These are phyloP conservation scores for Neofusicoccum laricinum DNA, from an alignment of 2,329 filamentous ascomycete species.

Conservation along the genomic window DNA sequence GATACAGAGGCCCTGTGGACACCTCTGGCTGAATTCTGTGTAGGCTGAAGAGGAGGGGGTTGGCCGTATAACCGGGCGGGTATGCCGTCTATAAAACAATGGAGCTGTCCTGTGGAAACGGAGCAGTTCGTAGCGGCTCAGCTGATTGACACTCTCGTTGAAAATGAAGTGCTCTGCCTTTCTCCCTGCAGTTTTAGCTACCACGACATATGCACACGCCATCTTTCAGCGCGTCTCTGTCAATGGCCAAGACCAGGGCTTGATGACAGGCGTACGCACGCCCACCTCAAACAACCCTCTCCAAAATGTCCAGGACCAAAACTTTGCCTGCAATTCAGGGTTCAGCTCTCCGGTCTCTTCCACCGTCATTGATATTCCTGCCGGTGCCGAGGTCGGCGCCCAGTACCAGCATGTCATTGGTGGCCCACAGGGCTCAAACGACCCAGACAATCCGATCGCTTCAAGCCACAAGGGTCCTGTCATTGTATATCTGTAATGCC, in stretches of 20 bases:
- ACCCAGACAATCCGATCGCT: constrained; percentile 51
- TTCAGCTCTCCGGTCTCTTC: constrained; percentile 34
- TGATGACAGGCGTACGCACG: constrained; percentile 50
- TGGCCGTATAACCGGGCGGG: neutral
- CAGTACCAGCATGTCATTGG: constrained; percentile 56
- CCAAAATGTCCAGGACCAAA: constrained; percentile 45
- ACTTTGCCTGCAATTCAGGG: constrained; percentile 49
- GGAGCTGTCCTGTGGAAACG: neutral
- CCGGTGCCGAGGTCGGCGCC: constrained; percentile 52
- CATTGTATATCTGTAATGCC: constrained; percentile 34
- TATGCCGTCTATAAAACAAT: neutral
- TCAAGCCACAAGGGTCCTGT: constrained; percentile 46
- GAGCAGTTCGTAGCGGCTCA: neutral
- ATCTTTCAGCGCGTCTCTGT: constrained; percentile 50
- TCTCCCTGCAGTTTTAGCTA: constrained; percentile 23
- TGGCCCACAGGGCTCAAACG: constrained; percentile 47
- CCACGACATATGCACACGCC: constrained; percentile 37
- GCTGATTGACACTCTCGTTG: neutral
- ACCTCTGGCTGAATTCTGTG: neutral
- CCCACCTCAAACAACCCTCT: constrained; percentile 52
- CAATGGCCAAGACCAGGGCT: constrained; percentile 49
- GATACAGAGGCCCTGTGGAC: neutral
- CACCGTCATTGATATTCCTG: constrained; percentile 48
- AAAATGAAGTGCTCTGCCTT: constrained; percentile 22
- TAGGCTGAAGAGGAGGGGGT: neutral